Evolutionary conservation across 2,329 filamentous ascomycete genomes (phyloP).

Genomic region (Blumeriella jaapii): DNA sequence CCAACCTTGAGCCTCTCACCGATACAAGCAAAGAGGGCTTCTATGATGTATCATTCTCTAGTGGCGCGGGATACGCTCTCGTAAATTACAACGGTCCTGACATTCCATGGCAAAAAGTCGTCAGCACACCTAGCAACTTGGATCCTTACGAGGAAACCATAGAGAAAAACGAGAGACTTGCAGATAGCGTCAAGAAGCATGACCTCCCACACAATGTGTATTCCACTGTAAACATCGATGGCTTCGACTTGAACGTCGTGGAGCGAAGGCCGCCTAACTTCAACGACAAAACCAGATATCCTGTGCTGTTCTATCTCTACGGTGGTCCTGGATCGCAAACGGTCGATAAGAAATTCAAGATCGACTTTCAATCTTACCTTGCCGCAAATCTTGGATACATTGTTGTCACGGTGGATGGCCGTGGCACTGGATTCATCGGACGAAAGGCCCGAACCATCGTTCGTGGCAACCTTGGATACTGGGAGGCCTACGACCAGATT

Average conservation of each 20-base stretch:
- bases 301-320: conserved; percentile 90
- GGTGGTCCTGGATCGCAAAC: conserved; percentile 88
- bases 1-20: conserved; percentile 60
- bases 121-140: conserved; percentile 64
- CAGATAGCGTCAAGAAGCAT: conserved; percentile 57
- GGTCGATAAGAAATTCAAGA: conserved; percentile 66
- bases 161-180: conserved; percentile 66
- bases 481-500: conserved; percentile 85
- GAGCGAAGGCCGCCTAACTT: conserved; percentile 89
- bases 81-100: conserved; percentile 73
- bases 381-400: conserved; percentile 81
- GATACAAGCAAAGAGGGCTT: conserved; percentile 64
- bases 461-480: conserved; percentile 72
- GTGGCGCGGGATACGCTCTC: conserved; percentile 70
- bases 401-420: conserved; percentile 86
- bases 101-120: conserved; percentile 83
- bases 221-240: conserved; percentile 74
- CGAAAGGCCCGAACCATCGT: conserved; percentile 73
- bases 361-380: conserved; percentile 87
- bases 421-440: conserved; percentile 84
- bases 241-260: conserved; percentile 58
- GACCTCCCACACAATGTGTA: conserved; percentile 77
- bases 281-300: conserved; percentile 71
- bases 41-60: conserved; percentile 76
- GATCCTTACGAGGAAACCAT: conserved; percentile 56